phyloP scores from a whole-genome alignment of 768 basidiomycete species.

The Strobilomyces confusus region DNA sequence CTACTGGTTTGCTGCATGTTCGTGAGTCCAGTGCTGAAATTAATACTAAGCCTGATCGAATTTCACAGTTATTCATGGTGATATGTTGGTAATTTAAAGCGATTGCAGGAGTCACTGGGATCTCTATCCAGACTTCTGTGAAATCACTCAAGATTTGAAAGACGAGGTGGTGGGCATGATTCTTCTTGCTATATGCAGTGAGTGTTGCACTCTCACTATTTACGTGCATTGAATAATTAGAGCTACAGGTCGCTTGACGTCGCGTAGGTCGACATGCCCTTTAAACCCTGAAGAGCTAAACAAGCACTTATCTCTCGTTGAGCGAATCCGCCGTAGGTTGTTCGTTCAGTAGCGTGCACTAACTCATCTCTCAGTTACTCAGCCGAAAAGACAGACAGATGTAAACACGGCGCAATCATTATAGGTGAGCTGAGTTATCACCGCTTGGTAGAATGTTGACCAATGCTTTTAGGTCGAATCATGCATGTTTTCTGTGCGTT shows the following conservation, averaged over 20 bases:
- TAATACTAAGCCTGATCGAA: constrained; percentile 4
- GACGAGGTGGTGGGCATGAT: constrained; percentile 25
- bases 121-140: constrained; percentile 26
- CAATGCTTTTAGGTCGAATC: constrained; percentile 22
- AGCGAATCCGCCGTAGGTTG: constrained; percentile 22
- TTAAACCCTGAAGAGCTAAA: constrained; percentile 18
- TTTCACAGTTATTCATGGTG: not conserved
- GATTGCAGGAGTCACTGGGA: constrained; percentile 34
- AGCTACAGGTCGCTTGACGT: constrained; percentile 28
- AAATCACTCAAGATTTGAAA: constrained; percentile 24
- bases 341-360: not conserved
- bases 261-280: constrained; percentile 22
- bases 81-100: not conserved
- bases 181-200: constrained; percentile 26
- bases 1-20: constrained; percentile 30
- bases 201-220: not conserved
- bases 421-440: constrained; percentile 13
- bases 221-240: not conserved
- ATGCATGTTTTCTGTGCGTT: constrained; percentile 30
- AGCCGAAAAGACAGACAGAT: constrained; percentile 11
- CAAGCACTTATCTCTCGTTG: constrained; percentile 24
- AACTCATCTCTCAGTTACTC: not conserved
- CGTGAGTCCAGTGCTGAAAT: constrained; percentile 2
- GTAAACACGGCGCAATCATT: constrained; percentile 19
- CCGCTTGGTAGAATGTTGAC: constrained; percentile 4